These are phyloP conservation scores for Rhizophagus sp. DNA, from an alignment of 192 early-diverging fungal species.

Conservation along the genomic window DNA sequence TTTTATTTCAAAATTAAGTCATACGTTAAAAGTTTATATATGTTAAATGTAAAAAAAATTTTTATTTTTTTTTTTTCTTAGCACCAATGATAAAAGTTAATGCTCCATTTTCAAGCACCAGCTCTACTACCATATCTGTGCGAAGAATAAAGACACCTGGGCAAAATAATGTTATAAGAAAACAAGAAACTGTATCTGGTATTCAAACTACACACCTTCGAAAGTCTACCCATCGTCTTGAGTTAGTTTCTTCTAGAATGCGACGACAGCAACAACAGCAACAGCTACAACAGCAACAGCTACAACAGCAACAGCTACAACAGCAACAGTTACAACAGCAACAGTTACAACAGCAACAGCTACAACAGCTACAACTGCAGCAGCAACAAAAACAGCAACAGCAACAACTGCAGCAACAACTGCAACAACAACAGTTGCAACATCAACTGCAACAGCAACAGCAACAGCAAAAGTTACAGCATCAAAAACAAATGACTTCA, in stretches of 20 bases:
- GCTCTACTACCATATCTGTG: not conserved
- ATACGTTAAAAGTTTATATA: too few species aligned
- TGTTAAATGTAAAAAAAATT: too few species aligned
- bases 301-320: not conserved
- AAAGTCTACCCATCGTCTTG: constrained; percentile 9
- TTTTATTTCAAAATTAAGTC: not conserved
- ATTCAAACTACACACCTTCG: not conserved
- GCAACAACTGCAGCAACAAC: too few species aligned
- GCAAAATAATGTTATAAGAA: not conserved
- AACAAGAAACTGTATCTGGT: constrained; percentile 16
- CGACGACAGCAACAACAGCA: not conserved
- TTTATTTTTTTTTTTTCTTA: too few species aligned
- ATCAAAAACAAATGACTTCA: not conserved
- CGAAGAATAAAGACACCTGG: not conserved
- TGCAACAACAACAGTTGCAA: too few species aligned
- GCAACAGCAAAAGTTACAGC: too few species aligned
- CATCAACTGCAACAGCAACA: not conserved
- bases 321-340: not conserved
- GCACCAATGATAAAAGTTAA: too few species aligned
- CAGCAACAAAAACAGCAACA: not conserved
- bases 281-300: not conserved
- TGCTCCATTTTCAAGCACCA: not conserved
- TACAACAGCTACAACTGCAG: too few species aligned
- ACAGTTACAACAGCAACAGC: not conserved
- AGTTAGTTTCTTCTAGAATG: not conserved